These are phyloP conservation scores for Podospora pseudocomata DNA, from an alignment of 495 filamentous ascomycete genomes.

Conservation along the genomic window DNA sequence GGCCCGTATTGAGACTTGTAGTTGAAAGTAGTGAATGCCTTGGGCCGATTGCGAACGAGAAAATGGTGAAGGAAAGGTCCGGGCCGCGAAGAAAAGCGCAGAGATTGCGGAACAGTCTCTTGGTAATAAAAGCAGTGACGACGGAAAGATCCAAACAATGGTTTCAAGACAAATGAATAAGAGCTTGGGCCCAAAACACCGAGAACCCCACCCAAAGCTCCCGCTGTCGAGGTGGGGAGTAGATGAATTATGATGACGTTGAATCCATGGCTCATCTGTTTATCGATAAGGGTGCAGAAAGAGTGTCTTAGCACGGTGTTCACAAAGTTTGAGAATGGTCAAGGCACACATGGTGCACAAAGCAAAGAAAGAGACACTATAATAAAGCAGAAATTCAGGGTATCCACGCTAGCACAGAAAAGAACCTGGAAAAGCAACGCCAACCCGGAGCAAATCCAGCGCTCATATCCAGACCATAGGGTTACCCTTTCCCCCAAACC, in stretches of 20 bases:
- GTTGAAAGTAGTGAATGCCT: too few species aligned
- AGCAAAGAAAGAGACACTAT: background rate
- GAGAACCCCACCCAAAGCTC: background rate
- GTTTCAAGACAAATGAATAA: background rate
- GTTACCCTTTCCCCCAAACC: too few species aligned
- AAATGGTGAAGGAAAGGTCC: too few species aligned
- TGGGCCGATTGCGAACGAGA: too few species aligned
- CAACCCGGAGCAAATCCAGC: background rate
- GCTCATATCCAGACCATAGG: background rate
- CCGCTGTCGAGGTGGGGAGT: background rate
- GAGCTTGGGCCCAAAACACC: background rate
- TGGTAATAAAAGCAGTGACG: background rate
- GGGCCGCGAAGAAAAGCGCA: too few species aligned
- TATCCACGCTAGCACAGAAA: background rate
- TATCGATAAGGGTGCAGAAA: background rate
- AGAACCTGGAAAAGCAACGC: background rate
- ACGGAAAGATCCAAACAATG: background rate
- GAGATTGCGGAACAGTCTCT: too few species aligned
- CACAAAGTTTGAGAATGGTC: background rate
- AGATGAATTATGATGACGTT: background rate
- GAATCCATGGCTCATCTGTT: background rate
- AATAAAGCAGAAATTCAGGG: background rate
- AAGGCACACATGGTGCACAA: background rate
- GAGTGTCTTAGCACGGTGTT: background rate
- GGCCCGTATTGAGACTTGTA: too few species aligned